Evolutionary conservation across 805 yeast species (phyloP).

Genomic region (Ogataea corticis): DNA sequence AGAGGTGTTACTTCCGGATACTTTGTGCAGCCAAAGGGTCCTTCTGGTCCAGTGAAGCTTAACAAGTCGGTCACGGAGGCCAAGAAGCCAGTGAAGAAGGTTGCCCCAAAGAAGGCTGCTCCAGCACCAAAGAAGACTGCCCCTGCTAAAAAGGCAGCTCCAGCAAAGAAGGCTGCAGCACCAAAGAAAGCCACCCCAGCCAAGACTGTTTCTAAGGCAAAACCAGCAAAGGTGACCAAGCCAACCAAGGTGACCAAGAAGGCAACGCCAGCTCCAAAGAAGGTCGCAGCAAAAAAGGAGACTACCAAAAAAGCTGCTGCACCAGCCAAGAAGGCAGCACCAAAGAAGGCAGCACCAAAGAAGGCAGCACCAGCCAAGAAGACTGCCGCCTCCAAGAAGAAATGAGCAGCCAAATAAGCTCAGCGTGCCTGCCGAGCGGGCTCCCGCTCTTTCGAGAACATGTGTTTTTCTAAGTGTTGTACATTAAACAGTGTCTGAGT

Average conservation of each 20-base stretch:
- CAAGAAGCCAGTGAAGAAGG: slow-evolving; percentile 31
- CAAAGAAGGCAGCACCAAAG: slow-evolving; percentile 27
- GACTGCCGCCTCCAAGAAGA: slow-evolving; percentile 19
- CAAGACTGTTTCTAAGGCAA: slow-evolving; percentile 34
- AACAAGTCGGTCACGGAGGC: slow-evolving; percentile 41
- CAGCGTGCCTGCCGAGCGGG: too few species aligned
- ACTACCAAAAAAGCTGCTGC: slow-evolving; percentile 21
- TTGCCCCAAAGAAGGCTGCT: slow-evolving; percentile 30
- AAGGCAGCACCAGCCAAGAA: slow-evolving; percentile 26
- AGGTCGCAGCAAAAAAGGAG: slow-evolving; percentile 10
- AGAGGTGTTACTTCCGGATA: slow-evolving; percentile 79
- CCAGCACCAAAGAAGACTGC: slow-evolving; percentile 17
- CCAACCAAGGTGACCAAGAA: slow-evolving; percentile 19
- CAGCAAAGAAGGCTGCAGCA: slow-evolving; percentile 29
- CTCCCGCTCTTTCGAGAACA: not conserved
- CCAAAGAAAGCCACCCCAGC: slow-evolving; percentile 30
- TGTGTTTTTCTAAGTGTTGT: slow-evolving; percentile 10
- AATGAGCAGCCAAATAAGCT: slow-evolving; percentile 5
- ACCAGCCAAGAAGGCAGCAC: slow-evolving; percentile 27
- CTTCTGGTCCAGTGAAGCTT: slow-evolving; percentile 81
- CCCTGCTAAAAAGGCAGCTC: slow-evolving; percentile 32
- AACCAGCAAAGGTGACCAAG: slow-evolving; percentile 12
- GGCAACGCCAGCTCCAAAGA: slow-evolving; percentile 30
- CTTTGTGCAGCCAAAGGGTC: slow-evolving; percentile 84
- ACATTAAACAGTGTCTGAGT: slow-evolving; percentile 10